Conservation (phyloP, 2,329 filamentous ascomycete species). For the Aspergillus amoenus region DNA sequence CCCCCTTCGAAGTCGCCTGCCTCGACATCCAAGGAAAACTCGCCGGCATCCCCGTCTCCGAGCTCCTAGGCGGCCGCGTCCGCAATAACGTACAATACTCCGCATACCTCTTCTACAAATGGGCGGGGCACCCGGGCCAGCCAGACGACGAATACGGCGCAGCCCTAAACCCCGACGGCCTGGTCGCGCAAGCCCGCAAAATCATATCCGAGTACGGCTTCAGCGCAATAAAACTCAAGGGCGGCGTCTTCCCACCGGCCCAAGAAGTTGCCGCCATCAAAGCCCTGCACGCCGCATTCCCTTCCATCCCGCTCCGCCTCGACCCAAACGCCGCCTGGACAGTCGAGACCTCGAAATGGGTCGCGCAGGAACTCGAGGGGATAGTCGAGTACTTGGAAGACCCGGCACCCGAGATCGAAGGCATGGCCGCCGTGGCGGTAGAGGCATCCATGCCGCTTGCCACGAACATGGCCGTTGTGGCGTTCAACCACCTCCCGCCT, state of each 20-base stretch:
- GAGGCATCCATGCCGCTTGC: slow-evolving; percentile 44
- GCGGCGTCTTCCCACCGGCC: slow-evolving; percentile 43
- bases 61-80: slow-evolving; percentile 42
- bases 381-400: slow-evolving; percentile 43
- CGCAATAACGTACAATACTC: slow-evolving; percentile 45
- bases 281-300: slow-evolving; percentile 39
- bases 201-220: slow-evolving; percentile 41
- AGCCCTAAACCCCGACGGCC: slow-evolving; percentile 37
- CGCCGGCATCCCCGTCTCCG: slow-evolving; percentile 40
- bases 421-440: slow-evolving; percentile 45
- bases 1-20: slow-evolving; percentile 45
- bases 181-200: not conserved
- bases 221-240: slow-evolving; percentile 47
- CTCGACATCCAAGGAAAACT: slow-evolving; percentile 46
- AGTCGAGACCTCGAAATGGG: slow-evolving; percentile 6
- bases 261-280: slow-evolving; percentile 44
- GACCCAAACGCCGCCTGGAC: slow-evolving; percentile 7
- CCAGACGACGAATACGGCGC: slow-evolving; percentile 43
- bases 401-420: slow-evolving; percentile 42
- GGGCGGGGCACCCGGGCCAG: slow-evolving; percentile 42
- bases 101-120: slow-evolving; percentile 48
- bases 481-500: slow-evolving; percentile 41
- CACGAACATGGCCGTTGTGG: slow-evolving; percentile 47
- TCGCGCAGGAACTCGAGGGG: slow-evolving; percentile 9
- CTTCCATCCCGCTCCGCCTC: slow-evolving; percentile 30